Evolutionary conservation across 169 alveolate genomes (phyloP).

Genomic region (Pseudocohnilembus persalinus): DNA sequence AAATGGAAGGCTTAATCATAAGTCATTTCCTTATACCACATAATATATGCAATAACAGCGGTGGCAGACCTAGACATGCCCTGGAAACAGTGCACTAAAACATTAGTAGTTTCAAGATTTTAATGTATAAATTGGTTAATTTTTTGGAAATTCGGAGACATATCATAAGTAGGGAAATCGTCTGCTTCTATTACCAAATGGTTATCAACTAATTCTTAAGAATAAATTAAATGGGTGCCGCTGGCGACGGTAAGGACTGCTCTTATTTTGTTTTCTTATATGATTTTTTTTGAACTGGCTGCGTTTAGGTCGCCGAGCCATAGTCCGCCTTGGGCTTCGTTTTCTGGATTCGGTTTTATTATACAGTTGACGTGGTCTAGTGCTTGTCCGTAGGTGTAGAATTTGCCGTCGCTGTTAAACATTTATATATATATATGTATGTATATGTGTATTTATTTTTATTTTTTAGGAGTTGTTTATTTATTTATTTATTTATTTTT

Average conservation of each 20-base stretch:
- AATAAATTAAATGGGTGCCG: neutral
- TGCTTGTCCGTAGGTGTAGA: neutral
- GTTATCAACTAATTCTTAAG: neutral
- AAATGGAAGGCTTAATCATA: conserved; percentile 56
- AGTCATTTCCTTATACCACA: conserved; percentile 44
- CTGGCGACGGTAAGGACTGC: neutral
- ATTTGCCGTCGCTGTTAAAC: neutral
- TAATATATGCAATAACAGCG: conserved; percentile 66
- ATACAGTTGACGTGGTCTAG: neutral
- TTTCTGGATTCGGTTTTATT: neutral
- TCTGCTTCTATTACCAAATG: neutral
- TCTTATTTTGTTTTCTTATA: neutral
- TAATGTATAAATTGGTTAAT: neutral
- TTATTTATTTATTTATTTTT: no score
- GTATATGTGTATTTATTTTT: neutral
- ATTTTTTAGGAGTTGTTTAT: no score
- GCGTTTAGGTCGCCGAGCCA: neutral
- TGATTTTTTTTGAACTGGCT: neutral
- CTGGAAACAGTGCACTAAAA: conserved; percentile 79
- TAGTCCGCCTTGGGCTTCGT: neutral
- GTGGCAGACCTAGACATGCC: conserved; percentile 78
- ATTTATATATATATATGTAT: no score
- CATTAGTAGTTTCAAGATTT: neutral
- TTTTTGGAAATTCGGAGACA: neutral
- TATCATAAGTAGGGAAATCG: neutral